Base-by-base conservation (phyloP, 2,329 filamentous ascomycete genomes). In the Emydomyces testavorans region DNA sequence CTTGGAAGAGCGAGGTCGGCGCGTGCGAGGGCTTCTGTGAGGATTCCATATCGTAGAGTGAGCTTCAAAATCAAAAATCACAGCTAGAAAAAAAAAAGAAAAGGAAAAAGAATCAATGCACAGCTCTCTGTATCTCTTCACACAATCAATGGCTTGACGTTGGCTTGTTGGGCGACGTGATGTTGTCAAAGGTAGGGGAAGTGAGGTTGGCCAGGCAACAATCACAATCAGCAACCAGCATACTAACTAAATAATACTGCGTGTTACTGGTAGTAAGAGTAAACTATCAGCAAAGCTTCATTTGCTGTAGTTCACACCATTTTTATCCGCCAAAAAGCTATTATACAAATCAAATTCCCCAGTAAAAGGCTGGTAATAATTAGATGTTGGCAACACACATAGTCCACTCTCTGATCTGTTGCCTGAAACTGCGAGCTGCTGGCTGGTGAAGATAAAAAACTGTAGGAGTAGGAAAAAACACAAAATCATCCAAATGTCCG, bases 1-100 rank as follows among this genome's bases (percentile, higher is more conserved):
- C 90, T 67, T 95, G 83, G 64, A 96, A 96, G 31, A 95, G 78
- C 43, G 78, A 75, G 52, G 48, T 48, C 37, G 49, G 52, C 24
- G 43, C 51, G 15, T 45, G 32, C 8, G 72, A 62, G 2, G 68
- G 60, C 58, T 72, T 76, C 49, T 66, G 59, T 16, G 63, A 53
- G 48, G 63, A 52, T 40, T 65, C 65, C 68, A 71, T 71, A 32
- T 46, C 46, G 26, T 13, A 24, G 36, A 32, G n/a, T 24, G 21
- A 5, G 10, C 23, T 21, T 18, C 2, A 31, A 31, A 41, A 20
- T 13, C 15, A 16, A 13, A 45, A 18, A 42, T 13, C 18, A 24
- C n/a, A n/a, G 21, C 21, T 11, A 23, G 20, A 28, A 28, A 34
- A 11, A 15, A n/a, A n/a, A n/a, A n/a, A n/a, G n/a, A n/a, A n/a